Conservation (phyloP, 345 rosid genomes). For the Lepidium aucheri region DNA sequence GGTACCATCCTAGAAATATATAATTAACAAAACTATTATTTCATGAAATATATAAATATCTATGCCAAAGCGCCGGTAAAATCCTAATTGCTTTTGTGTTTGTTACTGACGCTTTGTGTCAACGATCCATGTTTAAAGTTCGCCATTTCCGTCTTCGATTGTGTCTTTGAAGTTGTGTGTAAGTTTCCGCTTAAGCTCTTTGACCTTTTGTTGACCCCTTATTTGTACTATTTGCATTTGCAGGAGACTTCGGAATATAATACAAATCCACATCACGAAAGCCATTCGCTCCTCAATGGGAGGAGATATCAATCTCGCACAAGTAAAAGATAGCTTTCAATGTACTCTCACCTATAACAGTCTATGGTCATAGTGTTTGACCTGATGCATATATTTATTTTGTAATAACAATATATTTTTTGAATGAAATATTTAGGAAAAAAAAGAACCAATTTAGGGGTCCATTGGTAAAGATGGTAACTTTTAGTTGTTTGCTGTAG, state of each 20-base stretch:
- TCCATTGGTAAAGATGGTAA: too few species aligned
- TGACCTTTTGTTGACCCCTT: neutral
- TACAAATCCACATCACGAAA: conserved; percentile 69
- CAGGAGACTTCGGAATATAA: conserved; percentile 83
- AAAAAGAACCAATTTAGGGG: too few species aligned
- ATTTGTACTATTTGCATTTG: neutral
- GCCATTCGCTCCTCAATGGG: conserved; percentile 89
- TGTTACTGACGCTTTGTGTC: conserved; percentile 56
- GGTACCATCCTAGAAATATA: too few species aligned
- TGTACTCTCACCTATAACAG: neutral
- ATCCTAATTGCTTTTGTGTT: too few species aligned
- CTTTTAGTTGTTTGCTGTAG: too few species aligned
- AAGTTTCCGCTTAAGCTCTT: neutral
- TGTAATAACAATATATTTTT: too few species aligned
- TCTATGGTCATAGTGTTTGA: neutral
- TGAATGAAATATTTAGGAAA: too few species aligned
- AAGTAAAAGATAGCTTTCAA: conserved; percentile 33
- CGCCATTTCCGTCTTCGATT: neutral
- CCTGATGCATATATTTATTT: neutral
- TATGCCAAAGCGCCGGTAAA: too few species aligned
- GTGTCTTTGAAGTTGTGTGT: neutral
- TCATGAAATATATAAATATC: too few species aligned
- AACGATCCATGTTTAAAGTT: conserved; percentile 86
- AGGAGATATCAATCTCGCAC: conserved; percentile 61
- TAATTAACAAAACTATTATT: too few species aligned